These are phyloP conservation scores for Rhodotorula diobovata DNA, from an alignment of 768 basidiomycete genomes.

Conservation along the genomic window DNA sequence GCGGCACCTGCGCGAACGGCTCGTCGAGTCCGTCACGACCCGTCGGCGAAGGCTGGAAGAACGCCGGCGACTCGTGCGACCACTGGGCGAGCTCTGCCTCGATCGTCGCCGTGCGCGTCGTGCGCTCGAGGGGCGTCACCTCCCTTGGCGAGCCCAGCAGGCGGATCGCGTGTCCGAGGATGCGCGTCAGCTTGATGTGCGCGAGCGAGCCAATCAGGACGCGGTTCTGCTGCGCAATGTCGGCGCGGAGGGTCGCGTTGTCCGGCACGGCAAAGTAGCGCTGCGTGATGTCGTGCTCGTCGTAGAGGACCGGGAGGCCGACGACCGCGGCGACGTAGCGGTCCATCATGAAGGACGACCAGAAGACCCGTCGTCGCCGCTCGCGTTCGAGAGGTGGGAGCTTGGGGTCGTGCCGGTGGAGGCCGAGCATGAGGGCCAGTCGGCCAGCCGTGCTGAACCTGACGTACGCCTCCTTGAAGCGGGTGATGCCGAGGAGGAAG, in stretches of 20 bases:
- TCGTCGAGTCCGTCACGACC: not conserved
- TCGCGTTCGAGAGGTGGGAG: not conserved
- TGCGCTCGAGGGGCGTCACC: not conserved
- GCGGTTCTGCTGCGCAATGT: not conserved
- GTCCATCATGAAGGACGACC: conserved; percentile 2
- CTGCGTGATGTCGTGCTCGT: not conserved
- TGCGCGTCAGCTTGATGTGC: not conserved
- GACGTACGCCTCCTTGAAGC: not conserved
- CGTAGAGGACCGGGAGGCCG: not conserved
- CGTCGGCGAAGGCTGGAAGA: not conserved
- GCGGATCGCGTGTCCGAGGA: not conserved
- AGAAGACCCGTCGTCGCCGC: not conserved
- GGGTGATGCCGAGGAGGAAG: not conserved
- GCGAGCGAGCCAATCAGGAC: conserved; percentile 1
- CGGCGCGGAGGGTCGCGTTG: not conserved
- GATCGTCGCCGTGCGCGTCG: not conserved
- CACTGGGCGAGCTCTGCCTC: not conserved
- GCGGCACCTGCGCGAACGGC: conserved; percentile 5
- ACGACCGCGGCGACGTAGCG: not conserved
- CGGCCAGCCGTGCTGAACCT: not conserved
- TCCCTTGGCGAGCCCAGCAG: not conserved
- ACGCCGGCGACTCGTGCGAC: not conserved
- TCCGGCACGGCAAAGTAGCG: not conserved
- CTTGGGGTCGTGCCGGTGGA: not conserved
- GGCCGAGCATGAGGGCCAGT: not conserved